phyloP scores from a whole-genome alignment of 78 protist species.

The Dictyostelium intermedium region DNA sequence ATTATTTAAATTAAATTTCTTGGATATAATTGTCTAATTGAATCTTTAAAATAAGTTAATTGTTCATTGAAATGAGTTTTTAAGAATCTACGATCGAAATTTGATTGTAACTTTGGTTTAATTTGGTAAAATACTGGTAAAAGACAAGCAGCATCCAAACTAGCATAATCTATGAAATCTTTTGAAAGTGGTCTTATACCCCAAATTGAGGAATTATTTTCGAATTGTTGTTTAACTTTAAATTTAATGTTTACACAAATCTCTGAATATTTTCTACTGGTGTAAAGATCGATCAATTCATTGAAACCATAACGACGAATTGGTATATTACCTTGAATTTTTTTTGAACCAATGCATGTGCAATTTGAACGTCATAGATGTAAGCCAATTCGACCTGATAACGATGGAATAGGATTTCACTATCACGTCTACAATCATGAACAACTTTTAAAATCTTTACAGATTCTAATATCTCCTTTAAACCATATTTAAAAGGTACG shows the following conservation, averaged over 20 bases:
- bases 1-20: constrained; percentile 34
- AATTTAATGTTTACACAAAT: constrained; percentile 6
- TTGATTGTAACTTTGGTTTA: neutral
- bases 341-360: constrained; percentile 51
- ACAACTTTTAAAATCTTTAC: constrained; percentile 18
- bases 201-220: neutral
- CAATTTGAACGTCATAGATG: constrained; percentile 60
- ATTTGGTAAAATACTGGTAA: constrained; percentile 24
- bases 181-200: constrained; percentile 32
- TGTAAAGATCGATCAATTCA: constrained; percentile 31
- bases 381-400: constrained; percentile 20
- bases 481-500: constrained; percentile 4
- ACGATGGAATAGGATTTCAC: constrained; percentile 56
- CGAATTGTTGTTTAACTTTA: constrained; percentile 6
- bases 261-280: constrained; percentile 16
- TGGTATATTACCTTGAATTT: constrained; percentile 44
- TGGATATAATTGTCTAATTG: constrained; percentile 36
- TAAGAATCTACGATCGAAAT: constrained; percentile 23
- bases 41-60: constrained; percentile 56
- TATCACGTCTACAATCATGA: constrained; percentile 68
- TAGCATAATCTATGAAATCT: constrained; percentile 30
- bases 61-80: constrained; percentile 41
- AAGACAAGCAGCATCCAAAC: constrained; percentile 14
- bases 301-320: constrained; percentile 55
- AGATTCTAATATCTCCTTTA: constrained; percentile 23